These are phyloP conservation scores for Mycena vitilis DNA, from an alignment of 768 basidiomycete genomes.

Conservation along the genomic window DNA sequence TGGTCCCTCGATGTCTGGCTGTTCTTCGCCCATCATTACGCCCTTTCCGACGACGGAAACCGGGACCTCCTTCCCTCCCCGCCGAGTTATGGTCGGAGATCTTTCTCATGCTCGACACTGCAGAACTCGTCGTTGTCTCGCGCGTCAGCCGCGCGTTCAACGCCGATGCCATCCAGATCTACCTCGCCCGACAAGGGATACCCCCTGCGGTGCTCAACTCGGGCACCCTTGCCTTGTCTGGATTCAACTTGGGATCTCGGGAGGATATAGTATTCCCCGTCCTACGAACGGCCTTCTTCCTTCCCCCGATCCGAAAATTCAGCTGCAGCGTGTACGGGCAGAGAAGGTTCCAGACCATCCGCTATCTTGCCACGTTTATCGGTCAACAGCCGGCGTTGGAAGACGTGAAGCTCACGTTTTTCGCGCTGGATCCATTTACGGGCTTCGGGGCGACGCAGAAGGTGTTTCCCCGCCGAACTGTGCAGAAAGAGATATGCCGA, in stretches of 20 bases:
- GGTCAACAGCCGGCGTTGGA: neutral
- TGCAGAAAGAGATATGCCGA: constrained; percentile 10
- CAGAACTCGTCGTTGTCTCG: constrained; percentile 2
- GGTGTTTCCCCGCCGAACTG: neutral
- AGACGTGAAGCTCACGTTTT: constrained; percentile 9
- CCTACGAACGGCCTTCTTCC: constrained; percentile 21
- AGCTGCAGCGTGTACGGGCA: neutral
- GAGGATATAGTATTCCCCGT: neutral
- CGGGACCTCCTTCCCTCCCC: neutral
- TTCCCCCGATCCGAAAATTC: constrained; percentile 16
- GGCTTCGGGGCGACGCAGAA: neutral
- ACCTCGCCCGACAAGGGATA: constrained; percentile 11
- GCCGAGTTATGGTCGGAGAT: constrained; percentile 27
- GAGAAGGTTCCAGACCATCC: neutral
- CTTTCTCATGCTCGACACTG: constrained; percentile 18
- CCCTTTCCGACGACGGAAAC: neutral
- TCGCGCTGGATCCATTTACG: neutral
- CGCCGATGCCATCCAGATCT: constrained; percentile 22
- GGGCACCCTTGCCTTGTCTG: too few relatives aligned
- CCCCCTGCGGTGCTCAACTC: neutral
- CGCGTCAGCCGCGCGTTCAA: constrained; percentile 24
- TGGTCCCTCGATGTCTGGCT: neutral
- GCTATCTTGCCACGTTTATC: neutral
- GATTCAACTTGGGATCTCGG: neutral
- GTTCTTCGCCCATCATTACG: neutral